A percentile compares a stretch with the other conserved stretches of the same genome.
phyloP scores from a whole-genome alignment of 2,329 filamentous ascomycete genomes.

The Furcasterigmium sp. region DNA sequence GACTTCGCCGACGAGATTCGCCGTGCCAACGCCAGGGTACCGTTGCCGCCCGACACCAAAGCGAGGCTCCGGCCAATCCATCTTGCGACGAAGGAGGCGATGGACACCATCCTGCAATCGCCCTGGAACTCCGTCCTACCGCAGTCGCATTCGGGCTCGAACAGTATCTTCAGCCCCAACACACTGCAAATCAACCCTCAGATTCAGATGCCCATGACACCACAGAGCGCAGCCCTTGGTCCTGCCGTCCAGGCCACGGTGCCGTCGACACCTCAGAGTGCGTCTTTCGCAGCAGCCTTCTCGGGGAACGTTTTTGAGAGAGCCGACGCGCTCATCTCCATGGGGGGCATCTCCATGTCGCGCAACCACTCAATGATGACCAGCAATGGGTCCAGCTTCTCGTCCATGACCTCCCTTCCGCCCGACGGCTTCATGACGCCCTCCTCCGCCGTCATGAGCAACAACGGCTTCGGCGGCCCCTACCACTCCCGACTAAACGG shows the following conservation, averaged over 20 bases:
- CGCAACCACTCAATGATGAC: conserved; percentile 16
- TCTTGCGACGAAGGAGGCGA: conserved; percentile 75
- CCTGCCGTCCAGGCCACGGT: conserved; percentile 88
- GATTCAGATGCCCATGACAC: conserved; percentile 68
- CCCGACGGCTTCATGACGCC: conserved; percentile 30
- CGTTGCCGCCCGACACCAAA: conserved; percentile 63
- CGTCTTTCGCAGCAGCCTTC: conserved; percentile 50
- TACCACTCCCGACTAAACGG: conserved; percentile 28
- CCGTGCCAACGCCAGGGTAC: conserved; percentile 42
- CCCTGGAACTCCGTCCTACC: conserved; percentile 47
- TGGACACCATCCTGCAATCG: conserved; percentile 59
- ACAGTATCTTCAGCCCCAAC: conserved; percentile 13
- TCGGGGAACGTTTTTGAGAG: conserved; percentile 56
- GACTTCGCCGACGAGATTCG: conserved; percentile 60
- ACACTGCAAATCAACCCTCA: conserved; percentile 20
- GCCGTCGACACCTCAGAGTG: conserved; percentile 61
- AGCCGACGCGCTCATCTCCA: conserved; percentile 52
- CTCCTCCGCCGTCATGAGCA: conserved; percentile 21
- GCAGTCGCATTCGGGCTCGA: conserved; percentile 16
- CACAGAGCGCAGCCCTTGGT: conserved; percentile 81
- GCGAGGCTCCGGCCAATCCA: conserved; percentile 75
- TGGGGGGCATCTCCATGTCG: conserved; percentile 55
- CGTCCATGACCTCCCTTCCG: conserved; percentile 34
- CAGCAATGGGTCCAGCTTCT: conserved; percentile 31
- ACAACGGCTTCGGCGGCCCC: conserved; percentile 17